These are phyloP conservation scores for Fusarium begoniae DNA, from an alignment of 2,329 filamentous ascomycete species.

Conservation along the genomic window DNA sequence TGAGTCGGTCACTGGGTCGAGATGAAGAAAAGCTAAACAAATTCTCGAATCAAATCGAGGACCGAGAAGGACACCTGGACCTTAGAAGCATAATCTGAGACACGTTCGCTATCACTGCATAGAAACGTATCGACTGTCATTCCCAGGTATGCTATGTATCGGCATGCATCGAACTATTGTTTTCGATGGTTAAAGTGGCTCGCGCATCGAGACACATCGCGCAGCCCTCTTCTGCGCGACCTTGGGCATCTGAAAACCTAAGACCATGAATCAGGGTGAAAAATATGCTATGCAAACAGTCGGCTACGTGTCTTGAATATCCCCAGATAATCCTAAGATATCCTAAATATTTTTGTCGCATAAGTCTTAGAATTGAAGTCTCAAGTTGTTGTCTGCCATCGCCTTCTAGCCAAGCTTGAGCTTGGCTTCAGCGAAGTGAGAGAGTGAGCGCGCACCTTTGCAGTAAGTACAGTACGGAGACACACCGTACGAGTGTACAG, in stretches of 20 bases:
- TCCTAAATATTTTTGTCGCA: not conserved
- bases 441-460: not conserved
- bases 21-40: not conserved
- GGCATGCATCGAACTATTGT: constrained; percentile 30
- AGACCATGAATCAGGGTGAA: not conserved
- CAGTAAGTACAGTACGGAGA: not conserved
- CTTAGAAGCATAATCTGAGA: constrained; percentile 16
- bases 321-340: not conserved
- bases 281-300: not conserved
- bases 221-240: not conserved
- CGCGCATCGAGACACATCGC: constrained; percentile 16
- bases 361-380: not conserved
- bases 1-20: constrained; percentile 9
- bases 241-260: not conserved
- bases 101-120: constrained; percentile 17
- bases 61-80: constrained; percentile 6
- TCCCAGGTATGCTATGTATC: constrained; percentile 3
- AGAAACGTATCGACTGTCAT: not conserved
- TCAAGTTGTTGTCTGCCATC: not conserved
- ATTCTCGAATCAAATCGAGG: constrained; percentile 10
- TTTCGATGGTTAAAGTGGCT: constrained; percentile 16
- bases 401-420: not conserved
- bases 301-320: too few species aligned
- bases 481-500: constrained; percentile 10
- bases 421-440: not conserved